Base-by-base conservation (phyloP, 2,329 filamentous ascomycete genomes). In the Ilyonectria destructans region DNA sequence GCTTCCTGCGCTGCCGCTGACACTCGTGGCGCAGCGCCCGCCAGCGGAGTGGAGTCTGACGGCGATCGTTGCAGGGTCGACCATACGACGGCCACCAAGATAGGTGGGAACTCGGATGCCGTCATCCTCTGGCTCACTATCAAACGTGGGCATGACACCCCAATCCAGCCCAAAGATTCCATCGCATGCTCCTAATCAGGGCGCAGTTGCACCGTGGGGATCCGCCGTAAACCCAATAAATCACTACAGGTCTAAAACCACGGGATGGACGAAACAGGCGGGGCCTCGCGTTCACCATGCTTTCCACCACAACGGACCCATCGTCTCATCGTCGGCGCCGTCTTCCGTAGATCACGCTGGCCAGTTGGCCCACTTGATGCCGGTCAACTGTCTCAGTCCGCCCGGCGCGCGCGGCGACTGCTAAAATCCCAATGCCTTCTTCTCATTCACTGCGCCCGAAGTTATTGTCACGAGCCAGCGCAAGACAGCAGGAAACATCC, bases 21-120 rank as follows among this genome's bases (percentile, higher is more conserved):
- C 66, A 69, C 54, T 63, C 69, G 73, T 74, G 73, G 73, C 73
- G 73, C 71, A 75, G 73, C 59, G 61, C 60, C 54, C 62, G 61
- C 58, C 57, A 45, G 58, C 49, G 33, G 55, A 54, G 68, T 74
- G 72, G 72, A 70, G 65, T 48, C 43, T 67, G 62, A 58, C 68
- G 65, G 59, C 60, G 60, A 63, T 63, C 60, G 58, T 49, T 63
- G 60, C 54, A 63, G 54, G 60, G 52, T 35, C 60, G 13, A 63
- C 48, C 21, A 52, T 33, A 56, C 60, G 31, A 58, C 52, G 35
- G 17, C 19, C 35, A 56, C 35, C 43, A 33, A 15, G 40, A 17
- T 26, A 37, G 29, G 57, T 21, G 2, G 26, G n/a, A 40, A 31
- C 21, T 43, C 15, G 37, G 29, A 31, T 45, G 3, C 52, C 35